Evolutionary conservation across 805 yeast species (phyloP), one percentile per base, ranked within the genome.

Genomic region (Brettanomyces custersianus): DNA sequence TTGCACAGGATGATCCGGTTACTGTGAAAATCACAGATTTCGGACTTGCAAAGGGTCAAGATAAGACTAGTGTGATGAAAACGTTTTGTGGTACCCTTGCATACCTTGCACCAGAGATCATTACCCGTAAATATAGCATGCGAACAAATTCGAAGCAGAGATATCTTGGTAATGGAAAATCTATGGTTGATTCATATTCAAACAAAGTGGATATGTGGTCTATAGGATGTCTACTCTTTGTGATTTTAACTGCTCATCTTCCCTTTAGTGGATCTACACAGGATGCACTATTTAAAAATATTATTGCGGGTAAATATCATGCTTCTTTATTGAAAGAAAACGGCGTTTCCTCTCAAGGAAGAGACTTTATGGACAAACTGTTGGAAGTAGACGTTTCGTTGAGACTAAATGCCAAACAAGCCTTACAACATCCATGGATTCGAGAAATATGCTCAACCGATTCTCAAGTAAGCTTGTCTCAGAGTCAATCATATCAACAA

Each of bases 21-120:
- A 56, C 76, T 13, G 80, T 92, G n/a, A 92, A 92, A 53, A 83
- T 92, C 27, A 84, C 96, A 3, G 99, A 92, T 60, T 92, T 92
- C 61, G 99, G 99, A 0, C 65, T 92, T 31, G 98, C 98, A 0
- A 92, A 92, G 58, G 77, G 86, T 20, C 77, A 87, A 43, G 92
- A 81, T 39, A 77, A 77, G 36, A 81, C 87, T 8, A 76, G 95
- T 2, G 77, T 82, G 43, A 80, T 92, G 82, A 88, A 86, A 55
- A 90, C 99, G 0, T 92, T 92, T 49, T 92, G 99, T 61, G 99
- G 99, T 2, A 92, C 99, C 0, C 58, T 92, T 43, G 96, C 97
- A 2, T 92, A 92, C 51, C 81, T 92, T 34, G 98, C 99, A 0
- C 99, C 99, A 0, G 99, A 92, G 55, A 86, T 92, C 6, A 69